Percentiles rank a stretch among this genome's conserved stretches.
phyloP scores from a whole-genome alignment of 768 basidiomycete species.

The Gloeopeniophorella convolvens region DNA sequence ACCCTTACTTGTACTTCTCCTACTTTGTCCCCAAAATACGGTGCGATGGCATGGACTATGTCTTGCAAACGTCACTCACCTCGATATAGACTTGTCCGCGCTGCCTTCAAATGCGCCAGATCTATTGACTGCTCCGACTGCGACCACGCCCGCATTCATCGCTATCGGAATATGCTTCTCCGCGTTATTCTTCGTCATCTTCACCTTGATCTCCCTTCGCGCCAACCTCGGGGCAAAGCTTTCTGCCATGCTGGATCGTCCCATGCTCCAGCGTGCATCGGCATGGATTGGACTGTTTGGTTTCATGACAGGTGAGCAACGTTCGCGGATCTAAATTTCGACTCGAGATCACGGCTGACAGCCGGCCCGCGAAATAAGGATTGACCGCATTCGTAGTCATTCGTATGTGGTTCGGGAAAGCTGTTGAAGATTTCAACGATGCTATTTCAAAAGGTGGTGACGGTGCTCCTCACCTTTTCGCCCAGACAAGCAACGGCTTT shows the following conservation, averaged over 20 bases:
- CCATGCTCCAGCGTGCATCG: slow-evolving; percentile 48
- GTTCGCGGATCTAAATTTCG: too few species aligned
- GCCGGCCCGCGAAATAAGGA: slow-evolving; percentile 35
- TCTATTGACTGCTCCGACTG: slow-evolving; percentile 52
- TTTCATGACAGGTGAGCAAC: slow-evolving; percentile 62
- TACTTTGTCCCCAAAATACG: slow-evolving; percentile 52
- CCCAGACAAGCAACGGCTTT: slow-evolving; percentile 63
- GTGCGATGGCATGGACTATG: slow-evolving; percentile 33
- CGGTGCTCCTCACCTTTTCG: slow-evolving; percentile 53
- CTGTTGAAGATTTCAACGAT: slow-evolving; percentile 69
- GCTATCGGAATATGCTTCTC: slow-evolving; percentile 53
- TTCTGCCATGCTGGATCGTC: slow-evolving; percentile 45
- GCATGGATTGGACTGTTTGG: slow-evolving; percentile 74
- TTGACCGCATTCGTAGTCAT: slow-evolving; percentile 63
- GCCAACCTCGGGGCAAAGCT: slow-evolving; percentile 53
- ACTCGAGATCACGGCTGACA: neutral
- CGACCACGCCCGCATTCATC: slow-evolving; percentile 57
- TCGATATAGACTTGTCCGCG: slow-evolving; percentile 49
- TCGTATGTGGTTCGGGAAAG: slow-evolving; percentile 78
- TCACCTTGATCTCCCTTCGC: slow-evolving; percentile 60
- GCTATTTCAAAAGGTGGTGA: slow-evolving; percentile 47
- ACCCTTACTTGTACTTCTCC: slow-evolving; percentile 49
- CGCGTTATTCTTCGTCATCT: slow-evolving; percentile 56
- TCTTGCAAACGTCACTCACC: neutral
- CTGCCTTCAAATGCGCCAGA: slow-evolving; percentile 52